These are phyloP conservation scores for Fusarium floridanum DNA, from an alignment of 2,329 filamentous ascomycete species.

Conservation along the genomic window DNA sequence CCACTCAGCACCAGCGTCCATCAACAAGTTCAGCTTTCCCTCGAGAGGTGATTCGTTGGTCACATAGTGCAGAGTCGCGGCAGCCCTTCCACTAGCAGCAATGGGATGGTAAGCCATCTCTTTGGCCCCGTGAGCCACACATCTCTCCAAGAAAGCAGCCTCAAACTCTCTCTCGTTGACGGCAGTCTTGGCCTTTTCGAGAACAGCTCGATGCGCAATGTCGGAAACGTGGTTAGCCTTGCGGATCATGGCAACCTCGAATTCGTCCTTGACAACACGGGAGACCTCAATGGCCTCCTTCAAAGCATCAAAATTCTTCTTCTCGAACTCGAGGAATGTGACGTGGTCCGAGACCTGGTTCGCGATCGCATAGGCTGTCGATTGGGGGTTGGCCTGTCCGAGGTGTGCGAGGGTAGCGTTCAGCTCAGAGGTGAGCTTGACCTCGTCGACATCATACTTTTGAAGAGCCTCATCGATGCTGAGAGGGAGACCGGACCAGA, in stretches of 20 bases:
- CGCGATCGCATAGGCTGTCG: slow-evolving; percentile 79
- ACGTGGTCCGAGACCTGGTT: slow-evolving; percentile 80
- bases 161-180: slow-evolving; percentile 87
- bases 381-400: slow-evolving; percentile 52
- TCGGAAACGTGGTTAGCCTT: slow-evolving; percentile 79
- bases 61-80: slow-evolving; percentile 89
- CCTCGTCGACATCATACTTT: slow-evolving; percentile 85
- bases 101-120: slow-evolving; percentile 92
- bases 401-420: slow-evolving; percentile 76
- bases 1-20: slow-evolving; percentile 88
- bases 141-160: slow-evolving; percentile 81
- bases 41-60: slow-evolving; percentile 78
- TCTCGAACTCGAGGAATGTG: slow-evolving; percentile 77
- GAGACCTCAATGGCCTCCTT: slow-evolving; percentile 76
- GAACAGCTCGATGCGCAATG: slow-evolving; percentile 74
- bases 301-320: slow-evolving; percentile 69
- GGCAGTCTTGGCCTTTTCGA: slow-evolving; percentile 72
- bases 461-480: slow-evolving; percentile 79
- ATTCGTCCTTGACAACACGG: slow-evolving; percentile 80
- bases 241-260: slow-evolving; percentile 79
- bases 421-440: slow-evolving; percentile 78
- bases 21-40: slow-evolving; percentile 81
- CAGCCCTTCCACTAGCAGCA: slow-evolving; percentile 82
- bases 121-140: slow-evolving; percentile 79
- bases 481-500: slow-evolving; percentile 92